Conservation (phyloP, 1,139 yeast genomes). For the Pichia norvegensis region DNA sequence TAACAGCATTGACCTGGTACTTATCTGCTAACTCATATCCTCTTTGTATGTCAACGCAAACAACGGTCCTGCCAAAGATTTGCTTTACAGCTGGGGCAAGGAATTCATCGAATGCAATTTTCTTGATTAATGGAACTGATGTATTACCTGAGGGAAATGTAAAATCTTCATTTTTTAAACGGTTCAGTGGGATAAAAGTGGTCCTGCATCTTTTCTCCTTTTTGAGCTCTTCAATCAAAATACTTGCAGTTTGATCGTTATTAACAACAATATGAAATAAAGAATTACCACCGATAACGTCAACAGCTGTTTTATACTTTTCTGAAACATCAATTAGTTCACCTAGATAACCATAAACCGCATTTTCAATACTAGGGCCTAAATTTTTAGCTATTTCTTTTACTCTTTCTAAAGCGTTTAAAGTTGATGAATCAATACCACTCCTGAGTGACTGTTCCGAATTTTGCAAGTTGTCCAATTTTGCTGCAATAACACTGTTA, state of each 20-base stretch:
- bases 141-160: constrained; percentile 50
- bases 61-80: constrained; percentile 74
- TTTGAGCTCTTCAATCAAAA: constrained; percentile 69
- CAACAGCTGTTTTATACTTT: constrained; percentile 78
- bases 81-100: constrained; percentile 64
- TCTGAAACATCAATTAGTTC: constrained; percentile 75
- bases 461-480: constrained; percentile 45
- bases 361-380: constrained; percentile 38
- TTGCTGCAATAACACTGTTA: constrained; percentile 48
- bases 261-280: constrained; percentile 87
- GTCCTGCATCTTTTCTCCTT: constrained; percentile 72
- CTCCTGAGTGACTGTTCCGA: constrained; percentile 58
- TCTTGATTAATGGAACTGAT: constrained; percentile 68
- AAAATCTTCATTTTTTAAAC: constrained; percentile 39
- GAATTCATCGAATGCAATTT: constrained; percentile 51
- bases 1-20: constrained; percentile 65
- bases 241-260: constrained; percentile 73
- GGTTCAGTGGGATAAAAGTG: constrained; percentile 82
- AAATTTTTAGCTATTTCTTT: constrained; percentile 49
- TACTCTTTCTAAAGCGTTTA: constrained; percentile 65
- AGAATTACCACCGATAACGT: constrained; percentile 81
- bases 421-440: constrained; percentile 66
- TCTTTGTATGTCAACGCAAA: constrained; percentile 59
- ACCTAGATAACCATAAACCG: constrained; percentile 76
- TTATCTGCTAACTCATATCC: constrained; percentile 65